Base-by-base conservation (phyloP, 352 stramenopile species). In the Blastocystis hominis region DNA sequence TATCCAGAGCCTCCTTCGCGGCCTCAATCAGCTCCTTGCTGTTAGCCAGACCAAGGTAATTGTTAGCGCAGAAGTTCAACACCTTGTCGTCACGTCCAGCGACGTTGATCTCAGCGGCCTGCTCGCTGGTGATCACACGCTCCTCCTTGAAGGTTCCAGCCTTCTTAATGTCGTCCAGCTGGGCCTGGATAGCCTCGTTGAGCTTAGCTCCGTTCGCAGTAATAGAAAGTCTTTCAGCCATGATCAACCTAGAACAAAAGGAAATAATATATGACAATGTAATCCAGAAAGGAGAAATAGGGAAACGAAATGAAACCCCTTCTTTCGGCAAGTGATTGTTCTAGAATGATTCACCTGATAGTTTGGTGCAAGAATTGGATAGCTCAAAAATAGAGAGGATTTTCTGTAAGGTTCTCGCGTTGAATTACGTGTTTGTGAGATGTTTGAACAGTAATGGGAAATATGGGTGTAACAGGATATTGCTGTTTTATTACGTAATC, bases 1-100 rank as follows among this genome's bases (percentile, higher is more conserved):
- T 89, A 76, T 96, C 91, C 20, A 97, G 88, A 81, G 94, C 90
- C 3, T 91, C 69, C 56, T 95, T 93, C 42, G 94, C 94, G 10
- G 94, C 94, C 4, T 92, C 70, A 20, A 96, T 91, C 30, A 97
- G 91, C 17, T 90, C 90, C 15, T 92, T 92, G 89, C 97, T 91
- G 90, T 95, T 95, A 88, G 92, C 94, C 59, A 97, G 90, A 0
- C 94, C 94, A 44, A 97, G 88, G 91, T 97, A 97, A 89, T 97
- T 97, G 91, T 97, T 97, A 81, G 94, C 89, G 89, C 94, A 97
- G 77, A 97, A 97, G 89, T 97, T 97, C 79, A 97, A 92, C 89
- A 97, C 94, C 1, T 46, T 13, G 3, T 88, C 47, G 38, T 92
- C 77, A 13, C 24, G 69, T 66, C 90, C 90, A 64, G 93, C 89